Evolutionary conservation across 2,329 filamentous ascomycete species (phyloP), one percentile per base, ranked within the genome.

Genomic region (Botrytis fragariae): DNA sequence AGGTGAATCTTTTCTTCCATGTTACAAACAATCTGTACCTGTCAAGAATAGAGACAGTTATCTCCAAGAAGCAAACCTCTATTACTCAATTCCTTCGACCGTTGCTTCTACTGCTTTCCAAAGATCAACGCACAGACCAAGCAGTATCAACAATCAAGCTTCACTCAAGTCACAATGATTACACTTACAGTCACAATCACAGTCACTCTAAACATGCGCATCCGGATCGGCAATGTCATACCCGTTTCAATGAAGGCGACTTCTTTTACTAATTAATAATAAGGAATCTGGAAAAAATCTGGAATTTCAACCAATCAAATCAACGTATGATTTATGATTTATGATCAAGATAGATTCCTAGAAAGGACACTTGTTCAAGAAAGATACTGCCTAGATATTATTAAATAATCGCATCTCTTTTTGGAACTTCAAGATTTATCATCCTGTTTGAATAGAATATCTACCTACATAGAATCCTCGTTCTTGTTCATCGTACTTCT

Each of bases 291-390:
- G 16, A 12, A 25, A n/a, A n/a, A 10, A 3, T 16, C n/a, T 35
- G n/a, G 16, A n/a, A 32, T 48, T 48, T 25, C 20, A 48, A 37
- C 63, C 42, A 65, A 65, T 65, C 63, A 65, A 25, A 45, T 65
- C 44, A 48, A 14, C 9, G 3, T 54, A n/a, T 44, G 42, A 29
- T 48, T 42, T 22, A 37, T 25, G 32, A n/a, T 61, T 64, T 14
- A 64, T 14, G 32, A 35, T 29, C 9, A 22, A 48, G 18, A 44
- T 12, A 48, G 18, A 32, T 29, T 65, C 7, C 42, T 22, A 32
- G 29, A 29, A 65, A 65, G 62, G 62, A 65, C 62, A 65, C 62
- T 65, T 65, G 62, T 65, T 65, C 62, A 48, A 35, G 51, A 57
- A 18, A 57, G 51, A 57, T 29, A 18, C 25, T 29, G 32, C 51